These are phyloP conservation scores for Fusarium cyanostomum DNA, from an alignment of 2,329 filamentous ascomycete genomes.

Conservation along the genomic window DNA sequence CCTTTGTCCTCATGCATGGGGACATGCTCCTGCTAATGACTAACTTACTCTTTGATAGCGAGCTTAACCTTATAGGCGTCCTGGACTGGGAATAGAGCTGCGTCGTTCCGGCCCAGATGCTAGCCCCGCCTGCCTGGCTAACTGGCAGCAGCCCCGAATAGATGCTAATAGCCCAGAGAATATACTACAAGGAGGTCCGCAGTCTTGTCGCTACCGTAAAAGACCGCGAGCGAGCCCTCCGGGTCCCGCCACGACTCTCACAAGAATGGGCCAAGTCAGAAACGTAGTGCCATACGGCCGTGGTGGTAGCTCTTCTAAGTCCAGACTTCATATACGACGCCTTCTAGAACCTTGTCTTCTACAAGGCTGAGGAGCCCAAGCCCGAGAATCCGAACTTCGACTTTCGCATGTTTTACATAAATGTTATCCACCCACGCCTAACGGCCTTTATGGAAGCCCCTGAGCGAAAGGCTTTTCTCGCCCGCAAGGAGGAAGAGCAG, in stretches of 20 bases:
- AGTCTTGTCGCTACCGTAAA: background rate
- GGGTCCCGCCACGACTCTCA: background rate
- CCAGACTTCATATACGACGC: background rate
- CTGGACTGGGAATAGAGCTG: constrained; percentile 3
- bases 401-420: background rate
- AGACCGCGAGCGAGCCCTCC: background rate
- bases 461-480: background rate
- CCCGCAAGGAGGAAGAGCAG: constrained; percentile 1
- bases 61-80: background rate
- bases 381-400: background rate
- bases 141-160: background rate
- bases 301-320: background rate
- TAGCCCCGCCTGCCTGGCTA: constrained; percentile 1
- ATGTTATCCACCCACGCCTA: background rate
- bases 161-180: background rate
- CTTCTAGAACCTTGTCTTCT: background rate
- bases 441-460: background rate
- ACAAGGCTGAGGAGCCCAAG: background rate
- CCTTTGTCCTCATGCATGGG: background rate
- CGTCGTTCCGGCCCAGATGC: background rate
- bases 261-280: background rate
- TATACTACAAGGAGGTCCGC: background rate
- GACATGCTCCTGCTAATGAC: background rate
- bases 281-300: background rate
- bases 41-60: background rate